Evolutionary conservation across 768 basidiomycete genomes (phyloP), one percentile per base, ranked within the genome.

Genomic region (Podaxis sp.): DNA sequence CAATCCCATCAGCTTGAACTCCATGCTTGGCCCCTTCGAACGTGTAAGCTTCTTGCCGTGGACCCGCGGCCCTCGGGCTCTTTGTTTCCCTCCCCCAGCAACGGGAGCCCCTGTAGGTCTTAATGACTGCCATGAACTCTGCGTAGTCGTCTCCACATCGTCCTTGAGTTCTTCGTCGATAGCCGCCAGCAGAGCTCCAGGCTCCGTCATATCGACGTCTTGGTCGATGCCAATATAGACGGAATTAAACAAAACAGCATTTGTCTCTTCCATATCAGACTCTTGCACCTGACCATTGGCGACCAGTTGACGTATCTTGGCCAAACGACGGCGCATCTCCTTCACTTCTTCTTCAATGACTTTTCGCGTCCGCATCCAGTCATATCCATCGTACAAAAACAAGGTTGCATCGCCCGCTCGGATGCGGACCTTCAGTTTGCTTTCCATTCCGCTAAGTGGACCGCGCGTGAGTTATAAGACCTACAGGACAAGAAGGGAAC

Each of bases 71-170:
- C 77, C 68, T 54, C 74, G 79, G 15, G 72, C 66, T 65, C 72
- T 76, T 19, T 79, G 76, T 17, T 81, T 85, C 30, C 79, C 61
- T n/a, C 15, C 51, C 40, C 15, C 54, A 24, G 33, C 7, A 9
- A 48, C 54, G 11, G 61, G 79, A n/a, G 72, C 69, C 36, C 77
- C 70, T 48, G 79, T 69, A 42, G 88, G 80, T 64, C 82, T 80
- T n/a, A 96, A 75, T 5, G 94, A 88, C 68, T 96, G 94, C 95
- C 95, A 97, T 17, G 95, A 96, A 67, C 90, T 89, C 69, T 92
- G 88, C 58, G 85, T 91, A 3, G 81, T 84, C 2, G 87, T 88
- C 46, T 96, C 93, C 1, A 79, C 68, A 39, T 89, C 88, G 17
- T 93, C 89, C 63, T 86, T 86, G 42, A 99, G 79, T 72, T 98